phyloP scores from a whole-genome alignment of 805 yeast species.

The Candida hispaniensis region DNA sequence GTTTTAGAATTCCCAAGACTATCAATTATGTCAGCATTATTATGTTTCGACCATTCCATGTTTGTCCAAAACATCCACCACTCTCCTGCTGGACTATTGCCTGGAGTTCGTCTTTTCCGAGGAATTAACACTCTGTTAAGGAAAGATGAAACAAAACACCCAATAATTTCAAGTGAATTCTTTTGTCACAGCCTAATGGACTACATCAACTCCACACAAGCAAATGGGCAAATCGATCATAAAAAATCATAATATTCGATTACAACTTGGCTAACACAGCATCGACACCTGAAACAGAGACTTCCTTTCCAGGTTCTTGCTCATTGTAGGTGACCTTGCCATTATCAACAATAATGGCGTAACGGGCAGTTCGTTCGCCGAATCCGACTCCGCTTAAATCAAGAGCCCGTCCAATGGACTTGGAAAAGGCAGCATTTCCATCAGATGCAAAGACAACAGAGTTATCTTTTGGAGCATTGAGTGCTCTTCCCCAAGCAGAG shows the following conservation, averaged over 20 bases:
- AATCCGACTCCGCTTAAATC: constrained; percentile 45
- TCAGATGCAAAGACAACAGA: constrained; percentile 52
- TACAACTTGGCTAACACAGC: constrained; percentile 34
- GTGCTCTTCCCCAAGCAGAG: constrained; percentile 54
- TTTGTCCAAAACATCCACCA: too few species aligned
- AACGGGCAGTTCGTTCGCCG: constrained; percentile 56
- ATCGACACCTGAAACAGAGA: constrained; percentile 38
- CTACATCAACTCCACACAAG: too few species aligned
- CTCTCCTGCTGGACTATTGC: too few species aligned
- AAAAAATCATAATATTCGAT: constrained; percentile 1
- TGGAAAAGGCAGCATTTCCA: constrained; percentile 49
- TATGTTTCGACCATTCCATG: too few species aligned
- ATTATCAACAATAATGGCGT: constrained; percentile 56
- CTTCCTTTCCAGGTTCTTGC: constrained; percentile 36
- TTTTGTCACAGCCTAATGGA: too few species aligned
- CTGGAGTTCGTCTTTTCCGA: too few species aligned
- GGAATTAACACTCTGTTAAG: too few species aligned
- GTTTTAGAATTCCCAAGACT: too few species aligned
- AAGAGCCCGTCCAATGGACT: constrained; percentile 45
- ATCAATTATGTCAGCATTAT: too few species aligned
- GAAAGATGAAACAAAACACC: too few species aligned
- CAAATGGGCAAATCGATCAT: too few species aligned
- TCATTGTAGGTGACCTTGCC: constrained; percentile 45
- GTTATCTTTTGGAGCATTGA: constrained; percentile 31
- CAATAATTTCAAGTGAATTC: too few species aligned